phyloP scores from a whole-genome alignment of 2,329 filamentous ascomycete species.

The Pestalotiopsis sp. region DNA sequence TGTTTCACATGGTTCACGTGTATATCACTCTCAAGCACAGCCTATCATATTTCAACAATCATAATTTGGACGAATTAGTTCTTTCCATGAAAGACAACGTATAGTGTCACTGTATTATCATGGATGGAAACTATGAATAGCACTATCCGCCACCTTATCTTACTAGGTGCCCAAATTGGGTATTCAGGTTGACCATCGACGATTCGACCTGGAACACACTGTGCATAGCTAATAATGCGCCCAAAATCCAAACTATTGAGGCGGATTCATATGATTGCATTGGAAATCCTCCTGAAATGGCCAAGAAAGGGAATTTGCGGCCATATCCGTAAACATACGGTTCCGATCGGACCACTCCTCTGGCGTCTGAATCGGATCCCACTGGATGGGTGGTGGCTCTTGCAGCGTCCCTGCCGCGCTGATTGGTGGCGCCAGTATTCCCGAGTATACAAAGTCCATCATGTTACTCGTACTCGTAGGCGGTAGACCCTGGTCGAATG shows the following conservation, averaged over 20 bases:
- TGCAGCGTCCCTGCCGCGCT: background rate
- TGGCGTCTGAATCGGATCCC: conserved; percentile 15
- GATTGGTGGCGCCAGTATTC: conserved; percentile 1
- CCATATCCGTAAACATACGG: conserved; percentile 14
- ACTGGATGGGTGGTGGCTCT: conserved; percentile 9
- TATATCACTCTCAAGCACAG: too few relatives aligned
- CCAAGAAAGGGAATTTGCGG: background rate
- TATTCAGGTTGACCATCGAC: too few relatives aligned
- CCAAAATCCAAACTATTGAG: background rate
- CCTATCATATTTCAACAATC: too few relatives aligned
- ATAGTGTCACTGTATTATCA: too few relatives aligned
- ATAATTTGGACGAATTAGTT: too few relatives aligned
- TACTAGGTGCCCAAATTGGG: too few relatives aligned
- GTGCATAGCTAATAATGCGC: too few relatives aligned
- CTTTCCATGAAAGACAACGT: too few relatives aligned
- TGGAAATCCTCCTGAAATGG: background rate
- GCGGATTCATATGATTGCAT: background rate
- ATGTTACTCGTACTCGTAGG: background rate
- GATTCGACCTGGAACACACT: too few relatives aligned
- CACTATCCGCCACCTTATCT: too few relatives aligned
- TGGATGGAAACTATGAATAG: too few relatives aligned
- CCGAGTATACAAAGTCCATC: conserved; percentile 14
- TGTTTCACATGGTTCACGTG: too few relatives aligned
- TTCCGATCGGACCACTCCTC: conserved; percentile 16
- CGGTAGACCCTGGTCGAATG: background rate